A percentile compares a stretch with the other conserved stretches of the same genome.
These are phyloP conservation scores for Sclerospora graminicola DNA, from an alignment of 352 stramenopile species.

Conservation along the genomic window DNA sequence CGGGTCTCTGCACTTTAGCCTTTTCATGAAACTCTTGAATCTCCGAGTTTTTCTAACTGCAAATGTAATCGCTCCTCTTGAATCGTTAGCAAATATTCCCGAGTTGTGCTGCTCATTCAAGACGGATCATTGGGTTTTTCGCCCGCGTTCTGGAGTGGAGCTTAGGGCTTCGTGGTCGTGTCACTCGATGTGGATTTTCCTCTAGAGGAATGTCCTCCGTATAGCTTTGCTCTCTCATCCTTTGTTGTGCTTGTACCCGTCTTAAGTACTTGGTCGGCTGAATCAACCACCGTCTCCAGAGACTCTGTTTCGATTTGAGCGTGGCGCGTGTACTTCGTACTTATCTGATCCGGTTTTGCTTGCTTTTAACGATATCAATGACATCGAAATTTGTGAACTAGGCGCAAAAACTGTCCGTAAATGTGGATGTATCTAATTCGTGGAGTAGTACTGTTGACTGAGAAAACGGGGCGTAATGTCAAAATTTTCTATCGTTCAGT, in stretches of 20 bases:
- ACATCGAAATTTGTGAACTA: conserved; percentile 19
- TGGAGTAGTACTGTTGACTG: conserved; percentile 35
- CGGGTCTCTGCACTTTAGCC: conserved; percentile 49
- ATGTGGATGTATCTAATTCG: conserved; percentile 27
- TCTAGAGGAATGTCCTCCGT: conserved; percentile 30
- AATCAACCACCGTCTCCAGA: conserved; percentile 23
- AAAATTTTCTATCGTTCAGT: conserved; percentile 31
- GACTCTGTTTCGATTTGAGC: conserved; percentile 6
- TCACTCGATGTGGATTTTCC: conserved; percentile 42
- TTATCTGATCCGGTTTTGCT: not conserved
- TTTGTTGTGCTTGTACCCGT: conserved; percentile 51
- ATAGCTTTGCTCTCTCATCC: conserved; percentile 31
- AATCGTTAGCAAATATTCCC: conserved; percentile 66
- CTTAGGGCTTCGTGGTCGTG: conserved; percentile 38
- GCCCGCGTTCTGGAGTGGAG: conserved; percentile 29
- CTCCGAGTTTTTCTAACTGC: conserved; percentile 59
- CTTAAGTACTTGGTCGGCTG: conserved; percentile 59
- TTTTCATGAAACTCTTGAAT: conserved; percentile 73
- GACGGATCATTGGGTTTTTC: conserved; percentile 30
- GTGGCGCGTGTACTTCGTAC: not conserved
- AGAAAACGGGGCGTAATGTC: conserved; percentile 44
- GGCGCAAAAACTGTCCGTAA: conserved; percentile 17
- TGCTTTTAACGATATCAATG: conserved; percentile 5
- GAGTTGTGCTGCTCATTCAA: conserved; percentile 65
- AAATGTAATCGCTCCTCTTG: conserved; percentile 56